Conservation (phyloP, 2,329 filamentous ascomycete genomes). For the Lachnellula subtilissima region DNA sequence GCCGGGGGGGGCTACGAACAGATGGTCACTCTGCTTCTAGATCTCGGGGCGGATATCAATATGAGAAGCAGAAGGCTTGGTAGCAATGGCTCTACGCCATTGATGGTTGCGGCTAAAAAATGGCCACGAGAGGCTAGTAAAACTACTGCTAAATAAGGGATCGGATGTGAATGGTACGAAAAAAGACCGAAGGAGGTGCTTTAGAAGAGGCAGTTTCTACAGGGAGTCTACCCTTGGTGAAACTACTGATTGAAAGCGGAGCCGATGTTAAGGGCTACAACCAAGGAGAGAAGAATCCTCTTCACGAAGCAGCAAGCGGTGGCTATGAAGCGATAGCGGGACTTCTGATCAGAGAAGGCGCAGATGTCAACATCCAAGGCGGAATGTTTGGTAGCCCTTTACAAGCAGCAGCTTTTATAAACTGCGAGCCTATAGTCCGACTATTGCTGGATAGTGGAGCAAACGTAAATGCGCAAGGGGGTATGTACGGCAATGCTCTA, state of each 20-base stretch:
- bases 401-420: conserved; percentile 5
- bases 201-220: not conserved
- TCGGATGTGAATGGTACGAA: conserved; percentile 7
- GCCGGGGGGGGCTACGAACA: conserved; percentile 3
- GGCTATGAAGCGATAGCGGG: not conserved
- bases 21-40: conserved; percentile 4
- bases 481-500: not conserved
- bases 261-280: conserved; percentile 5
- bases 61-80: no score
- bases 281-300: not conserved
- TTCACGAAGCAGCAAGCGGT: conserved; percentile 3
- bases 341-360: conserved; percentile 2
- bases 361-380: conserved; percentile 13
- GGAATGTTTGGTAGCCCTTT: conserved; percentile 12
- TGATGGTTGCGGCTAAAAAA: conserved; percentile 12
- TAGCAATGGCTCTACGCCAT: not conserved
- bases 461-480: not conserved
- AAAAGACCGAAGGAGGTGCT: not conserved
- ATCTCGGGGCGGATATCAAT: conserved; percentile 3
- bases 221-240: not conserved
- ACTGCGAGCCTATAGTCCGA: conserved; percentile 3
- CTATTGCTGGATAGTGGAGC: conserved; percentile 5
- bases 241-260: not conserved
- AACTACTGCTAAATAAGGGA: not conserved
- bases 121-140: conserved; percentile 8